These are phyloP conservation scores for Globisporangium acanthophoron DNA, from an alignment of 352 stramenopile genomes.

Conservation along the genomic window DNA sequence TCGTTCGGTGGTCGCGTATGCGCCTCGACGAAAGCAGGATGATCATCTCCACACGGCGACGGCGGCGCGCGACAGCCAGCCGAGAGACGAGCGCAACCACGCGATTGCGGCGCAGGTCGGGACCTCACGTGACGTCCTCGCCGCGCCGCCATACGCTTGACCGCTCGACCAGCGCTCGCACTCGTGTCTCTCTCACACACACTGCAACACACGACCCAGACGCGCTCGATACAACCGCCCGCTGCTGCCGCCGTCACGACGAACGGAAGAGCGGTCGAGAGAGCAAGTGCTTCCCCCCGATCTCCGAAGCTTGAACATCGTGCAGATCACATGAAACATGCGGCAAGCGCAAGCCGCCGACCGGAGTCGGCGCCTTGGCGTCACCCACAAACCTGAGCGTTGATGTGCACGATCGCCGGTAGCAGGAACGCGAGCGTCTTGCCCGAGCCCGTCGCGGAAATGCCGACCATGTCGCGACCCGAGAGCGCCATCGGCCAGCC, in stretches of 20 bases:
- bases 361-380: slow-evolving; percentile 5
- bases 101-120: neutral
- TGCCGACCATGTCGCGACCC: slow-evolving; percentile 98
- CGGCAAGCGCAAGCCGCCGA: neutral
- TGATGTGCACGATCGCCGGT: slow-evolving; percentile 99
- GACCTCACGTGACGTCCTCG: neutral
- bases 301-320: neutral
- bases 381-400: slow-evolving; percentile 94
- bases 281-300: neutral
- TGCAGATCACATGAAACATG: neutral
- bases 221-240: neutral
- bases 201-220: neutral
- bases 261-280: no score
- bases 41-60: slow-evolving; percentile 3
- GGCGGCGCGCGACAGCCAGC: slow-evolving; percentile 6
- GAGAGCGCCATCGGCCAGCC: slow-evolving; percentile 98
- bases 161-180: neutral
- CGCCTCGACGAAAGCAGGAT: neutral
- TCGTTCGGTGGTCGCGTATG: neutral
- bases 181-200: neutral
- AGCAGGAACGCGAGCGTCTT: slow-evolving; percentile 98
- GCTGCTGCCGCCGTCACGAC: no score
- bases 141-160: neutral
- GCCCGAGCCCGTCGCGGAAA: slow-evolving; percentile 96
- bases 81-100: neutral